These are phyloP conservation scores for Trametes versicolor DNA, from an alignment of 1,284 basidiomycete genomes.

Conservation along the genomic window DNA sequence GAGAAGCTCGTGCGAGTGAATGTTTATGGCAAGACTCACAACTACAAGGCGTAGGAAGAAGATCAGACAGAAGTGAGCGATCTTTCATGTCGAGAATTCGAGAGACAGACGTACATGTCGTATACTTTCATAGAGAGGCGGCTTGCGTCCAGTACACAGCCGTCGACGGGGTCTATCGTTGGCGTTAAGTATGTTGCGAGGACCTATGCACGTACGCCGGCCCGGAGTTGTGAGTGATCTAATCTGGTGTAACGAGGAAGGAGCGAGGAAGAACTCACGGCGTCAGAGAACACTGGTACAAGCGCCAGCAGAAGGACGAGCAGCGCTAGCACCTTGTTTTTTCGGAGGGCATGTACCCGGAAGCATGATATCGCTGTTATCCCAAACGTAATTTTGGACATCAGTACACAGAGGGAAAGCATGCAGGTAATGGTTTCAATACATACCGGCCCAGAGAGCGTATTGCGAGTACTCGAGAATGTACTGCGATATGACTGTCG, in stretches of 20 bases:
- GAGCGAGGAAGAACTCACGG: not conserved
- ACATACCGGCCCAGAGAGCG: conserved; percentile 5
- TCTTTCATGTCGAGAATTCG: not conserved
- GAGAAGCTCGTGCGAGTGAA: not conserved
- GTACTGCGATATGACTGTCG: conserved; percentile 5
- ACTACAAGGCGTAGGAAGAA: not conserved
- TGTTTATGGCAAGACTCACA: not conserved
- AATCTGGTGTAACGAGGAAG: too few relatives aligned
- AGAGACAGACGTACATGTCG: not conserved
- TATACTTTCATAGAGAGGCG: not conserved
- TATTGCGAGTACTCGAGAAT: conserved; percentile 8
- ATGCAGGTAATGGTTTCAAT: not conserved
- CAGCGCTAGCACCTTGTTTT: not conserved
- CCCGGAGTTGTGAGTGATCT: not conserved
- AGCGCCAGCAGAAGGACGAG: not conserved
- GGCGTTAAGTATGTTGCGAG: not conserved
- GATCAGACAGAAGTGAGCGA: not conserved
- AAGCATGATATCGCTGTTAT: conserved; percentile 1
- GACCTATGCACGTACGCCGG: not conserved
- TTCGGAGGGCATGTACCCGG: conserved; percentile 1
- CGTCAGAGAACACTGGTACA: not conserved
- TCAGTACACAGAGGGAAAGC: not conserved
- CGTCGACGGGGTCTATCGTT: not conserved
- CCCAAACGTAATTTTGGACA: not conserved
- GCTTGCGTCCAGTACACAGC: not conserved